Evolutionary conservation across 1,284 basidiomycete genomes (phyloP).

Genomic region (Pascua sp.): DNA sequence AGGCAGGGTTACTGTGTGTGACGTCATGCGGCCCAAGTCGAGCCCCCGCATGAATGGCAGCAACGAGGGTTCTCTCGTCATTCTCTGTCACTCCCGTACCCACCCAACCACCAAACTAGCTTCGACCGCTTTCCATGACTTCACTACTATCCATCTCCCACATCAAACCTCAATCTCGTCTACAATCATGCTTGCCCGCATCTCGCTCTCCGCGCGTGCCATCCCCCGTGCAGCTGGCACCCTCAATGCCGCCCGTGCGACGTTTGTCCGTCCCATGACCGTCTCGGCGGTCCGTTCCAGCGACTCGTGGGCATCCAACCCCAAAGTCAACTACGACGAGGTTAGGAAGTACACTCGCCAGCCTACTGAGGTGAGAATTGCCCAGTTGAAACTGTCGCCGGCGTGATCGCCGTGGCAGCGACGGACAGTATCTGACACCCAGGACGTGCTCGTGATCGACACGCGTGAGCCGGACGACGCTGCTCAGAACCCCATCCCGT

Average conservation of each 20-base stretch:
- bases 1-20: too few relatives aligned
- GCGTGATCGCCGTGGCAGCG: too few relatives aligned
- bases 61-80: too few relatives aligned
- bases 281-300: neutral
- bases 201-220: constrained; percentile 16
- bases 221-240: constrained; percentile 29
- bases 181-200: too few relatives aligned
- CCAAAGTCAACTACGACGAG: constrained; percentile 67
- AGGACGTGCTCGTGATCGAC: constrained; percentile 44
- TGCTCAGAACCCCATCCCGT: constrained; percentile 85
- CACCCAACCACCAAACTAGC: too few relatives aligned
- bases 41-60: too few relatives aligned
- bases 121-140: too few relatives aligned
- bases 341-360: constrained; percentile 71
- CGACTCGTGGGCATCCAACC: constrained; percentile 20
- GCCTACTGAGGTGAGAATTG: constrained; percentile 64
- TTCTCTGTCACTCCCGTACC: too few relatives aligned
- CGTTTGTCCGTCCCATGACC: neutral
- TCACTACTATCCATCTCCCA: too few relatives aligned
- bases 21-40: too few relatives aligned
- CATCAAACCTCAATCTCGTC: too few relatives aligned
- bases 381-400: too few relatives aligned
- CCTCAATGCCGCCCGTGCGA: constrained; percentile 4
- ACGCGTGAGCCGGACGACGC: constrained; percentile 89
- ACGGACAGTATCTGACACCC: neutral